phyloP scores from a whole-genome alignment of 2,329 filamentous ascomycete genomes.

The Aspergillus eucalypticola region DNA sequence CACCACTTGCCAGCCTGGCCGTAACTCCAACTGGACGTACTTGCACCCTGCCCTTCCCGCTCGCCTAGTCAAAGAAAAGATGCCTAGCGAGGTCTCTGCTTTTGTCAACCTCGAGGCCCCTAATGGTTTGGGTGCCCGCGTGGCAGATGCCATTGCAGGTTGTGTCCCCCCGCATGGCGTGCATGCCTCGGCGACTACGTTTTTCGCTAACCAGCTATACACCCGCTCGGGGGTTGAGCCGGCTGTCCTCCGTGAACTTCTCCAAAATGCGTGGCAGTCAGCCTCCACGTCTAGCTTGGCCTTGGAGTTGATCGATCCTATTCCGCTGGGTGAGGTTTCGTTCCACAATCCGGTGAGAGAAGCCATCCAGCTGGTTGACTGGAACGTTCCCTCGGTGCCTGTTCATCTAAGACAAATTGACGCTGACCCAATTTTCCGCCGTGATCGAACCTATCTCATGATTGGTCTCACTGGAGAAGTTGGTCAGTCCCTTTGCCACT shows the following conservation, averaged over 20 bases:
- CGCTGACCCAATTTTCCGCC: not conserved
- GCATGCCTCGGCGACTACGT: not conserved
- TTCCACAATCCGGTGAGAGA: not conserved
- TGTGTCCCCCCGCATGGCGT: not conserved
- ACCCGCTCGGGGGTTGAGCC: not conserved
- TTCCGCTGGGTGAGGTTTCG: not conserved
- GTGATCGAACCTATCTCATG: slow-evolving; percentile 28
- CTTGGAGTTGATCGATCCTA: rapidly evolving
- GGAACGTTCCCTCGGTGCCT: not conserved
- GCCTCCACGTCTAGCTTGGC: not conserved
- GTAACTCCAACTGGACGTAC: not conserved
- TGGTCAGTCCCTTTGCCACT: slow-evolving; percentile 26
- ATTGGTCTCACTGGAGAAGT: slow-evolving; percentile 28
- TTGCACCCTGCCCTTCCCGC: not conserved
- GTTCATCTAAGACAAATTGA: not conserved
- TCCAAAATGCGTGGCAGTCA: not conserved
- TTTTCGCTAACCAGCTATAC: not conserved
- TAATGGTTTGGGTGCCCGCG: not conserved
- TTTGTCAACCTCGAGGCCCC: not conserved
- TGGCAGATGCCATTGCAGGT: not conserved
- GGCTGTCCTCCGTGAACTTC: not conserved
- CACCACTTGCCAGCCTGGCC: not conserved
- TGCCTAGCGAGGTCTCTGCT: not conserved
- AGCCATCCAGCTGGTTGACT: not conserved
- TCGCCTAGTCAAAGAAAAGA: not conserved